Evolutionary conservation across 1,284 basidiomycete species (phyloP).

Genomic region (Dichomitus squalens): DNA sequence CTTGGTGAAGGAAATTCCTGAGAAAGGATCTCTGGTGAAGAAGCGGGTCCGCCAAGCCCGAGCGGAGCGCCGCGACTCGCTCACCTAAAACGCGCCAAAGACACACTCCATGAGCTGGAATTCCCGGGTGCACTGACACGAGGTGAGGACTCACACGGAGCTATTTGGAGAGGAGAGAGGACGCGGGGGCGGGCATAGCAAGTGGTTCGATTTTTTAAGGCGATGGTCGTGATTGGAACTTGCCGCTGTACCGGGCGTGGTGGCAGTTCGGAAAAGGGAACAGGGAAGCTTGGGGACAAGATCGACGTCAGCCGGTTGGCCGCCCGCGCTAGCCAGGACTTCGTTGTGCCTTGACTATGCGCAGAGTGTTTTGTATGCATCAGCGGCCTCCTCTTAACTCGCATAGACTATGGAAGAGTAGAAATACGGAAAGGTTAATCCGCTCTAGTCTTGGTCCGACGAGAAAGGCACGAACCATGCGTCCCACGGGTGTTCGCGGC

Average conservation of each 20-base stretch:
- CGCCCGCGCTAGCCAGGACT: not conserved
- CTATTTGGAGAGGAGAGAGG: not conserved
- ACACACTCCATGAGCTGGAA: not conserved
- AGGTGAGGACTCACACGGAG: not conserved
- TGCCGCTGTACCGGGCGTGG: not conserved
- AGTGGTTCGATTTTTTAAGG: not conserved
- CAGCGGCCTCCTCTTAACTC: not conserved
- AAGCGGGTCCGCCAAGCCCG: not conserved
- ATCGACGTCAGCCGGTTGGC: not conserved
- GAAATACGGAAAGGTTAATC: conserved; percentile 1
- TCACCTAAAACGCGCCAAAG: not conserved
- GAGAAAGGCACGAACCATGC: conserved; percentile 1
- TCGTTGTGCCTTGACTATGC: not conserved
- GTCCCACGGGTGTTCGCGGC: not conserved
- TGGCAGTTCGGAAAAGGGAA: not conserved
- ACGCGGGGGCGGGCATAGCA: not conserved
- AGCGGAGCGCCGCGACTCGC: not conserved
- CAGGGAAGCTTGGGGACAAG: not conserved
- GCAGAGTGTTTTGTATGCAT: not conserved
- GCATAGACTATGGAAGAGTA: not conserved
- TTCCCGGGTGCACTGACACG: not conserved
- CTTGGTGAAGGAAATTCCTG: not conserved
- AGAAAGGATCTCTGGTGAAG: not conserved
- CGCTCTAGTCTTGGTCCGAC: not conserved
- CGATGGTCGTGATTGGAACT: not conserved